Percentiles rank a stretch among this genome's conserved stretches.
Evolutionary conservation across 305 asterid genomes (phyloP).

Genomic region (Vinca major): DNA sequence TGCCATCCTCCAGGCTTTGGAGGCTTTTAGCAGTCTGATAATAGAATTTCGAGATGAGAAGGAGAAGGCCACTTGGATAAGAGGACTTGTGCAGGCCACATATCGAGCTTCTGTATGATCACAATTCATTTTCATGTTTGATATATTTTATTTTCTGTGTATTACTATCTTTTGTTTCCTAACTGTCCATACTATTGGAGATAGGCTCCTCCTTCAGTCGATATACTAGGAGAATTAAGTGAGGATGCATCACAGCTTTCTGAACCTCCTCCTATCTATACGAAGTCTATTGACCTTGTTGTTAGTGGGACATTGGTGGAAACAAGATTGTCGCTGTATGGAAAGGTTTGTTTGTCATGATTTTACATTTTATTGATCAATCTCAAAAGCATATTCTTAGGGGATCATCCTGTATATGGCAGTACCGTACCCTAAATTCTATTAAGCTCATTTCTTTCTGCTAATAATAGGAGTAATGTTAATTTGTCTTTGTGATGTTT

Average conservation of each 20-base stretch:
- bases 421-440: conserved; percentile 5
- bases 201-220: conserved; percentile 80
- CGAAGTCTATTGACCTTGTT: conserved; percentile 75
- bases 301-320: conserved; percentile 75
- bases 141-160: conserved; percentile 18
- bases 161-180: conserved; percentile 10
- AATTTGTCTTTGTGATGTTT: conserved; percentile 12
- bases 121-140: conserved; percentile 15
- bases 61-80: conserved; percentile 71
- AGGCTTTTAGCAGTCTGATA: conserved; percentile 77
- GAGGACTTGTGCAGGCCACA: conserved; percentile 76
- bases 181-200: conserved; percentile 23
- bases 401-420: neutral
- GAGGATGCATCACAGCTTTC: conserved; percentile 40
- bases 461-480: conserved; percentile 5
- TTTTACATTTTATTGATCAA: neutral
- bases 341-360: conserved; percentile 42
- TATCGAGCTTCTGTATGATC: conserved; percentile 95
- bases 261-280: conserved; percentile 32
- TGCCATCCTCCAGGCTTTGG: conserved; percentile 58
- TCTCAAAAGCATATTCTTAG: neutral
- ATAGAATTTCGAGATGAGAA: conserved; percentile 69
- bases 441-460: neutral
- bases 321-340: conserved; percentile 68
- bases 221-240: conserved; percentile 58